Evolutionary conservation across 495 filamentous ascomycete species (phyloP).

Genomic region (Penicillium daleae): DNA sequence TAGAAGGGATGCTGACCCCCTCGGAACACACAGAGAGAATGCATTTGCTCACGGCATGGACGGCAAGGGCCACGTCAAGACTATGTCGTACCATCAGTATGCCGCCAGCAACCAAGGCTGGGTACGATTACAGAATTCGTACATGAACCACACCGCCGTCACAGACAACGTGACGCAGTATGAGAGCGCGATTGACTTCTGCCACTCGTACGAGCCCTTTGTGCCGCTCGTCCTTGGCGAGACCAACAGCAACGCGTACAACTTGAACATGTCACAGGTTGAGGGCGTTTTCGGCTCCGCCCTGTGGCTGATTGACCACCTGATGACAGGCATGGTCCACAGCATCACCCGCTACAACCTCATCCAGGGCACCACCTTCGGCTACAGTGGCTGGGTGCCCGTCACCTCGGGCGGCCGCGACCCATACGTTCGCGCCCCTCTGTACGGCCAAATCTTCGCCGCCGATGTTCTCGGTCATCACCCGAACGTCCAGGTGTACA

Average conservation of each 20-base stretch:
- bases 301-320: no score
- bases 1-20: no score
- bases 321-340: constrained; percentile 3
- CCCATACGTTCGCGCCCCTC: constrained; percentile 12
- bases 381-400: constrained; percentile 22
- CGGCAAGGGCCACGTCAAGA: constrained; percentile 20
- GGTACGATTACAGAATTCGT: constrained; percentile 23
- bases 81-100: constrained; percentile 23
- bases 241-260: constrained; percentile 26
- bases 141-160: constrained; percentile 25
- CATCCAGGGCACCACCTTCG: constrained; percentile 27
- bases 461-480: no score
- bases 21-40: constrained; percentile 4
- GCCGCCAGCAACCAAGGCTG: constrained; percentile 20
- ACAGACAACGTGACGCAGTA: constrained; percentile 21
- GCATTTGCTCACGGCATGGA: constrained; percentile 21
- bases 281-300: constrained; percentile 25
- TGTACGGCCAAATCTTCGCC: no score
- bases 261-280: constrained; percentile 20
- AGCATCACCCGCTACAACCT: constrained; percentile 25
- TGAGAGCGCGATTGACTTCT: constrained; percentile 15
- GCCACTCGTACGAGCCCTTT: constrained; percentile 7
- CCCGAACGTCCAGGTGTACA: no score
- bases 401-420: constrained; percentile 14
- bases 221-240: constrained; percentile 23